Evolutionary conservation across 371 early-diverging fungal genomes (phyloP), one percentile per base, ranked within the genome.

Genomic region (Neoconidiobolus thromboides): DNA sequence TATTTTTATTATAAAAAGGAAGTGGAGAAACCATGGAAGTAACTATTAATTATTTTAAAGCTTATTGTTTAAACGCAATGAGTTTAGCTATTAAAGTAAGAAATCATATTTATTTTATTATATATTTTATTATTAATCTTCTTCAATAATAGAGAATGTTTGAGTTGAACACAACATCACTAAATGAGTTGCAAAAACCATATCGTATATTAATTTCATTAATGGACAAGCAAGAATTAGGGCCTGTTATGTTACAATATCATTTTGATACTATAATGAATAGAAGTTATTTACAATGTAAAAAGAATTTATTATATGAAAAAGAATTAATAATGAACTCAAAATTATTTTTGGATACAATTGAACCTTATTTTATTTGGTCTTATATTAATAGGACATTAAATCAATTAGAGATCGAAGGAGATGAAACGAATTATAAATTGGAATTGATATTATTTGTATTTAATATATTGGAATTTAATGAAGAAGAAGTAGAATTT

Each of bases 141-240:
- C 26, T 26, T 26, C 26, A 26, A 26, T 26, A 26, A 26, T 26
- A 26, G 26, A 26, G 26, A 26, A 26, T 26, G 26, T 26, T 26
- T 26, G 26, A 26, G 26, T 26, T 26, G 26, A 26, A 26, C 26
- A 60, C 43, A 12, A 10, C 6, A 50, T 37, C 73, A 15, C 60
- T 79, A 0, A 67, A 66, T 1, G 81, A 78, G 36, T 73, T 79
- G 51, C 82, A 84, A 53, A 74, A 74, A 42, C 88, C 91, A 0
- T 81, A 83, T 69, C 80, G 84, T 36, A 83, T 90, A 10, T 67
- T 91, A 42, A 83, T 91, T 26, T 87, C 89, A 0, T 67, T 95
- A 26, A 67, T 90, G 74, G 95, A 95, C 65, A 87, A 86, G 65
- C 77, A 81, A 66, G 87, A 86, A 60, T 78, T 94, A 52, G 88